Evolutionary conservation across 2,329 filamentous ascomycete species (phyloP).

Genomic region (Colletotrichum sp.): DNA sequence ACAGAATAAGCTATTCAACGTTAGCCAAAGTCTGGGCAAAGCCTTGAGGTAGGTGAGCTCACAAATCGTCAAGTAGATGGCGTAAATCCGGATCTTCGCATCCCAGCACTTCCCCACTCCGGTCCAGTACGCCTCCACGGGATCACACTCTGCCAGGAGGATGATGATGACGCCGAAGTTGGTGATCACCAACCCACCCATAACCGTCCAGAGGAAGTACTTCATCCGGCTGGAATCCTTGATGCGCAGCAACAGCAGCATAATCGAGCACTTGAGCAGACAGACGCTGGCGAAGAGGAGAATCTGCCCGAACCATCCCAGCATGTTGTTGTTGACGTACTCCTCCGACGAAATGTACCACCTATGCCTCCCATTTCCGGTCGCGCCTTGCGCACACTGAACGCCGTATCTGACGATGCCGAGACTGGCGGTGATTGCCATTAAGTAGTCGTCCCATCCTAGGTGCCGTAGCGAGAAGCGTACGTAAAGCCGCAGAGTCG

Average conservation of each 20-base stretch:
- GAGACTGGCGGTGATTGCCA: constrained; percentile 32
- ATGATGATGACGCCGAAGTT: constrained; percentile 36
- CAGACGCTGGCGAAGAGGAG: constrained; percentile 44
- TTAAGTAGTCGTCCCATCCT: constrained; percentile 43
- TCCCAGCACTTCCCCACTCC: constrained; percentile 34
- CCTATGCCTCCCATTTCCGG: constrained; percentile 44
- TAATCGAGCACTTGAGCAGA: constrained; percentile 46
- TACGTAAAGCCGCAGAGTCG: constrained; percentile 34
- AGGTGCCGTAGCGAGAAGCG: constrained; percentile 30
- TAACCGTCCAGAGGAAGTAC: constrained; percentile 34
- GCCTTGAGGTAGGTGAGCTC: neutral
- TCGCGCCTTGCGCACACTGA: constrained; percentile 35
- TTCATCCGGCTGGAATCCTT: constrained; percentile 37
- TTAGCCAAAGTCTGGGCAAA: neutral
- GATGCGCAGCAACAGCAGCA: constrained; percentile 45
- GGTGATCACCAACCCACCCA: constrained; percentile 34
- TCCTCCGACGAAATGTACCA: constrained; percentile 35
- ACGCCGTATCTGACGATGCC: constrained; percentile 34
- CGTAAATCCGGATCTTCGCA: constrained; percentile 34
- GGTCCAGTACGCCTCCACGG: constrained; percentile 35
- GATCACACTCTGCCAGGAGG: constrained; percentile 35
- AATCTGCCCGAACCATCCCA: constrained; percentile 44
- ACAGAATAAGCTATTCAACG: constrained; percentile 27
- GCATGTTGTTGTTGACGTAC: constrained; percentile 39
- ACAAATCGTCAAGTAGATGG: constrained; percentile 37